These are phyloP conservation scores for Alternaria brassicae DNA, from an alignment of 2,329 filamentous ascomycete genomes.

Conservation along the genomic window DNA sequence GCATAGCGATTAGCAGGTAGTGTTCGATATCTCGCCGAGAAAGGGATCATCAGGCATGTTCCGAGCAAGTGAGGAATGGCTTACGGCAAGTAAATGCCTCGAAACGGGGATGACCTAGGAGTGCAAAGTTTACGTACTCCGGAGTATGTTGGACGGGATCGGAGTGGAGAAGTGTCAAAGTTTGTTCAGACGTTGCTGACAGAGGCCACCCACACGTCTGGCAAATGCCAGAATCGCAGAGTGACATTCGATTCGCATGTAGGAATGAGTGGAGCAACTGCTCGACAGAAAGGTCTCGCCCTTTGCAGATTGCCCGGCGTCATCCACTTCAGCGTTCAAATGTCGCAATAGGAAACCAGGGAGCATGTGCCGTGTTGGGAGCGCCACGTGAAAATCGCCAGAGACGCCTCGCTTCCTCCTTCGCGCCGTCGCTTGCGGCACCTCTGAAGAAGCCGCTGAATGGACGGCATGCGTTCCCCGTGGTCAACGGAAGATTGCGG, in stretches of 20 bases:
- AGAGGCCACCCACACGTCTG: neutral
- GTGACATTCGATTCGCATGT: slow-evolving; percentile 1
- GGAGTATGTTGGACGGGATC: neutral
- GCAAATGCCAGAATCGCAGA: neutral
- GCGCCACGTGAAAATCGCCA: slow-evolving; percentile 9
- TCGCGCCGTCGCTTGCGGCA: neutral
- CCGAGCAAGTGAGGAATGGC: neutral
- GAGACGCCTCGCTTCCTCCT: neutral
- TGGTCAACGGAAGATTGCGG: slow-evolving; percentile 11
- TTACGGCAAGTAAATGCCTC: neutral
- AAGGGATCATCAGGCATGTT: neutral
- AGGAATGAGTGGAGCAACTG: neutral
- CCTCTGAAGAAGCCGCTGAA: neutral
- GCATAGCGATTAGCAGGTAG: neutral
- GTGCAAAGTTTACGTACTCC: slow-evolving; percentile 1
- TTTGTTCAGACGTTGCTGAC: neutral
- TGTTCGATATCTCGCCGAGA: neutral
- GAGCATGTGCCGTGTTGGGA: slow-evolving; percentile 18
- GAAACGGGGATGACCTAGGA: neutral
- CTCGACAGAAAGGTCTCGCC: slow-evolving; percentile 8
- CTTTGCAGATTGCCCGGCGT: slow-evolving; percentile 1
- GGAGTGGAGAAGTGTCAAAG: slow-evolving; percentile 1
- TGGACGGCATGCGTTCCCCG: slow-evolving; percentile 5
- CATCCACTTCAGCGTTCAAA: slow-evolving; percentile 1
- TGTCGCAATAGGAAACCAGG: neutral